These are phyloP conservation scores for Pleurotus sapidus DNA, from an alignment of 768 basidiomycete genomes.

Conservation along the genomic window DNA sequence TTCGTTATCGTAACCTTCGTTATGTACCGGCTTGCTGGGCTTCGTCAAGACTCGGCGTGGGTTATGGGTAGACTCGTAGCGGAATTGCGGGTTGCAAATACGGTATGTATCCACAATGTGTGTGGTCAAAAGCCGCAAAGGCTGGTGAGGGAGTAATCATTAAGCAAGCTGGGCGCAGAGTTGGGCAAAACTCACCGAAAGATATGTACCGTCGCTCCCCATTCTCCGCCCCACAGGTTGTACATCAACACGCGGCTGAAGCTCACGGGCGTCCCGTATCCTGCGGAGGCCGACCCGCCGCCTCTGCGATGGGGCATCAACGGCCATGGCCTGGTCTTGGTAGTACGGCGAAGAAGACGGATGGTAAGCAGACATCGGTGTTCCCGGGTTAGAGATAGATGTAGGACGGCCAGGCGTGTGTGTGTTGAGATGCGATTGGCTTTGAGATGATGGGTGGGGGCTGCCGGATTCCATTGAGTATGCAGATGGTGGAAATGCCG, in stretches of 20 bases:
- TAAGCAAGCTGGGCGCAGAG: background rate
- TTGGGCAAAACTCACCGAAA: conserved; percentile 63
- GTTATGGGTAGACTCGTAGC: conserved; percentile 93
- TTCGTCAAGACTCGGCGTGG: conserved; percentile 96
- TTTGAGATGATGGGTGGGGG: conserved; percentile 52
- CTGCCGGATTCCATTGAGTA: conserved; percentile 68
- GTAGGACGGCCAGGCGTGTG: conserved; percentile 47
- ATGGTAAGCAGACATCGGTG: conserved; percentile 67
- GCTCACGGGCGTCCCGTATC: conserved; percentile 72
- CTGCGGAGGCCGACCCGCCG: conserved; percentile 78
- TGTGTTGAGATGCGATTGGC: conserved; percentile 48
- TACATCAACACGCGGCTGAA: conserved; percentile 70
- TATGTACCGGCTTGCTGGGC: conserved; percentile 92
- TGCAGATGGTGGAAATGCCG: conserved; percentile 32
- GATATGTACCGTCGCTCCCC: conserved; percentile 68
- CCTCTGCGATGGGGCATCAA: conserved; percentile 58
- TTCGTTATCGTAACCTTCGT: conserved; percentile 98
- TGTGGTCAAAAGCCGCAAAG: conserved; percentile 71
- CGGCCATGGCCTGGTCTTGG: conserved; percentile 66
- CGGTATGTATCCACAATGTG: conserved; percentile 88
- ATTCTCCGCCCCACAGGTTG: conserved; percentile 70
- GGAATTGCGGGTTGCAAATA: conserved; percentile 92
- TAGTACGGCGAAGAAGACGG: conserved; percentile 53
- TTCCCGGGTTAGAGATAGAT: conserved; percentile 68
- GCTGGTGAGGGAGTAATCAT: conserved; percentile 27